A percentile compares a stretch with the other conserved stretches of the same genome.
phyloP scores from a whole-genome alignment of 768 basidiomycete genomes.

The Gloeophyllum trabeum region DNA sequence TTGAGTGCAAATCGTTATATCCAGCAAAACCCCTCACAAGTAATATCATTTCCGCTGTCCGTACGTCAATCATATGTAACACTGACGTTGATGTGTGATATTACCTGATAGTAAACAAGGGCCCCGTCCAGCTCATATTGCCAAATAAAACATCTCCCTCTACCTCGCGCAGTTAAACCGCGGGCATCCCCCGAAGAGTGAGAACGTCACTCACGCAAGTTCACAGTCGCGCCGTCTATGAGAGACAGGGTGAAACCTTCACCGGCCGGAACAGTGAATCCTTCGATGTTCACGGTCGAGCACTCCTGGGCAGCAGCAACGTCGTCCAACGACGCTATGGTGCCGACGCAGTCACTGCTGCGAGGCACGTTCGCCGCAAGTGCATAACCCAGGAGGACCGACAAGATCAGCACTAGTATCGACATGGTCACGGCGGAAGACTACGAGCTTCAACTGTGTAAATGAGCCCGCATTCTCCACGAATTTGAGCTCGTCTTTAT shows the following conservation, averaged over 20 bases:
- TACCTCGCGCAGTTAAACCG: slow-evolving; percentile 10
- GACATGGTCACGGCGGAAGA: too few relatives aligned
- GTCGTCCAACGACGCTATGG: slow-evolving; percentile 40
- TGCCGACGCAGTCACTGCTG: slow-evolving; percentile 37
- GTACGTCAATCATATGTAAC: not conserved
- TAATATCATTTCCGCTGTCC: slow-evolving; percentile 29
- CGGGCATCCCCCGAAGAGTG: not conserved
- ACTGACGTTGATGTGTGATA: not conserved
- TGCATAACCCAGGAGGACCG: not conserved
- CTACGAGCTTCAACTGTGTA: too few relatives aligned
- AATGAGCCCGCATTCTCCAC: too few relatives aligned
- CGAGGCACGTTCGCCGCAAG: not conserved
- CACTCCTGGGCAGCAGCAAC: slow-evolving; percentile 41
- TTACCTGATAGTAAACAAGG: slow-evolving; percentile 33
- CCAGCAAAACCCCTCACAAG: slow-evolving; percentile 21
- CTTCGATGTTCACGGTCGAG: slow-evolving; percentile 43
- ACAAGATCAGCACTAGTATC: too few relatives aligned
- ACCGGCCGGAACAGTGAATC: slow-evolving; percentile 47
- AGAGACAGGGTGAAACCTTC: slow-evolving; percentile 36
- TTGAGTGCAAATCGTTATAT: not conserved
- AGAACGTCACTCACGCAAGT: slow-evolving; percentile 30
- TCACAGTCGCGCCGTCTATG: slow-evolving; percentile 40
- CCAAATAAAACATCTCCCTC: slow-evolving; percentile 43
- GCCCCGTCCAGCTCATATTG: slow-evolving; percentile 32
- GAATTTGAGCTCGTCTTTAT: too few relatives aligned